Conservation (phyloP, 371 early-diverging fungal species). For the Apophysomyces elegans region DNA sequence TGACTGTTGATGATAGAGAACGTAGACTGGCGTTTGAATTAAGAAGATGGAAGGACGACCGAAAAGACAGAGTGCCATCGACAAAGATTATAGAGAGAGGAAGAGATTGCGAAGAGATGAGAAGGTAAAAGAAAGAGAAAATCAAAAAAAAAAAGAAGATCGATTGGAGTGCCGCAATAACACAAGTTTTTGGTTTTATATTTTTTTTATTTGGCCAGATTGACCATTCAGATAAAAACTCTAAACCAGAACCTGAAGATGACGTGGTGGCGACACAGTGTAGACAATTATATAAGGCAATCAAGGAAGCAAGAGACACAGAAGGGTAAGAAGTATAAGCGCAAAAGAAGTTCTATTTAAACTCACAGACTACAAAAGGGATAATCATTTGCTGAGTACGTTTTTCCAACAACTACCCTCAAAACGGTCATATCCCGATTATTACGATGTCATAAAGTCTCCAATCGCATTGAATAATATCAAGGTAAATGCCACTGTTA, state of each 20-base stretch:
- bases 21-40: too few relatives aligned
- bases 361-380: constrained; percentile 14
- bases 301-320: constrained; percentile 38
- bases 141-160: not conserved
- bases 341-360: constrained; percentile 1
- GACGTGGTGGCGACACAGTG: constrained; percentile 16
- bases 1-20: too few relatives aligned
- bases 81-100: constrained; percentile 31
- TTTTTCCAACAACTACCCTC: constrained; percentile 82
- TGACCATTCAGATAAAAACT: not conserved
- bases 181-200: not conserved
- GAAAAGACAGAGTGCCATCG: constrained; percentile 28
- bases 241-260: not conserved
- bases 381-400: constrained; percentile 64
- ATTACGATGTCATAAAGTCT: constrained; percentile 83
- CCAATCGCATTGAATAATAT: constrained; percentile 83
- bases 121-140: constrained; percentile 12
- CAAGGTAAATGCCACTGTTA: constrained; percentile 34
- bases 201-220: not conserved
- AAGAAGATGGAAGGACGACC: constrained; percentile 18
- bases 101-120: constrained; percentile 27
- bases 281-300: constrained; percentile 30
- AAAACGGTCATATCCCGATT: constrained; percentile 83
- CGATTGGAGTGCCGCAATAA: constrained; percentile 2
- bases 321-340: constrained; percentile 33